phyloP scores from a whole-genome alignment of 805 yeast genomes.

The Pichia thaimueangensis region DNA sequence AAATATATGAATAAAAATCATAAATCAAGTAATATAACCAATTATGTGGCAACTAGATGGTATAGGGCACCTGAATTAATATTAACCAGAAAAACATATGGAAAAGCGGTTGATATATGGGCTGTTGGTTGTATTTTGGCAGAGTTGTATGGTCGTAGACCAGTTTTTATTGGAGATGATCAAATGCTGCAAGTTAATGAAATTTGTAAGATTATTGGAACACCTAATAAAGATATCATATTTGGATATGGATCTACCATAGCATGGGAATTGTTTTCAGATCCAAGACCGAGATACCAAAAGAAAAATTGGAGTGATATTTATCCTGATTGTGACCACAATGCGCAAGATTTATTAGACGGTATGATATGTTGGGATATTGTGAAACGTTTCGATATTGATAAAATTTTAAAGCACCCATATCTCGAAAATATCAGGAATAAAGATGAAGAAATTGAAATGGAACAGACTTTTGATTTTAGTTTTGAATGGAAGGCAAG shows the following conservation, averaged over 20 bases:
- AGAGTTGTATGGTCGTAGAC: conserved; percentile 75
- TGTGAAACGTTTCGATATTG: conserved; percentile 45
- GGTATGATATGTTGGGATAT: conserved; percentile 62
- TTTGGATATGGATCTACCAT: conserved; percentile 37
- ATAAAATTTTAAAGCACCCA: conserved; percentile 49
- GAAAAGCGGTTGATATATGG: conserved; percentile 83
- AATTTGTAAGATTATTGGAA: conserved; percentile 64
- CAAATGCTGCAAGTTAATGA: conserved; percentile 64
- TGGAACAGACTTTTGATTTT: conserved; percentile 52
- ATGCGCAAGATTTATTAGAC: conserved; percentile 48
- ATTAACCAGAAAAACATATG: conserved; percentile 50
- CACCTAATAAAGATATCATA: conserved; percentile 50
- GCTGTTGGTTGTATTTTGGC: conserved; percentile 87
- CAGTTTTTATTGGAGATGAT: conserved; percentile 72
- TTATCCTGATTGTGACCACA: conserved; percentile 55
- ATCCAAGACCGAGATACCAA: conserved; percentile 37
- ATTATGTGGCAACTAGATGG: conserved; percentile 93
- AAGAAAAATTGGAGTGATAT: conserved; percentile 43
- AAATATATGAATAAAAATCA: conserved; percentile 27
- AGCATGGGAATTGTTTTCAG: conserved; percentile 41
- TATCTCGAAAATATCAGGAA: conserved; percentile 52
- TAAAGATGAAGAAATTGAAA: conserved; percentile 47
- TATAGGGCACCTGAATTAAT: conserved; percentile 91
- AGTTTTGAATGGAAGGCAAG: conserved; percentile 48
- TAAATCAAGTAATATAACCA: conserved; percentile 50